Evolutionary conservation across 139 green algal genomes (phyloP).

Genomic region (Yamagishiella unicocca): DNA sequence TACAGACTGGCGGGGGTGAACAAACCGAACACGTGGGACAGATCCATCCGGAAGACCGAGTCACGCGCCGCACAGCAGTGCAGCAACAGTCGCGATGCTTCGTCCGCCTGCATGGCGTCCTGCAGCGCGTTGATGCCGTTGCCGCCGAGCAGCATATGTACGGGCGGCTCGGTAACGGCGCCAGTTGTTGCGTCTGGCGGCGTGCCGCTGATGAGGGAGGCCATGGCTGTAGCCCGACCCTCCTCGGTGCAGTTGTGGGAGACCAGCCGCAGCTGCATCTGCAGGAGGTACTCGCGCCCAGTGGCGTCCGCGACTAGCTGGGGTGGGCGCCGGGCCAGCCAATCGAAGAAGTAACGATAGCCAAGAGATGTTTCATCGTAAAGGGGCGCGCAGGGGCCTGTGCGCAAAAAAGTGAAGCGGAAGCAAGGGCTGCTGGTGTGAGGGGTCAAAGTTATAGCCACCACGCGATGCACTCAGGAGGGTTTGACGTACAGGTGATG

Average conservation of each 20-base stretch:
- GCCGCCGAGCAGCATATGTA: conserved; percentile 35
- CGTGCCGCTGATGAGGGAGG: neutral
- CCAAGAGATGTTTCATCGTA: neutral
- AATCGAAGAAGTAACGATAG: conserved; percentile 30
- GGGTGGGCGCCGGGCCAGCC: neutral
- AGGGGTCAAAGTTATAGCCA: too few relatives aligned
- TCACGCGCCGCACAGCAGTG: conserved; percentile 45
- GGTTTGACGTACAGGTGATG: too few relatives aligned
- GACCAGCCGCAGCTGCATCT: neutral
- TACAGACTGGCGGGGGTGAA: conserved; percentile 11
- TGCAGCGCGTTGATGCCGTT: conserved; percentile 18
- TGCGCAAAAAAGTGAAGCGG: too few relatives aligned
- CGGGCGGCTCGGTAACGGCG: neutral
- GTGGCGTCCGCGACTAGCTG: neutral
- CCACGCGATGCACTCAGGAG: too few relatives aligned
- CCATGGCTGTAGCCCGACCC: neutral
- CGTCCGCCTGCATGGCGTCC: conserved; percentile 21
- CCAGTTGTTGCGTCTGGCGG: neutral
- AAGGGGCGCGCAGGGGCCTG: conserved; percentile 22
- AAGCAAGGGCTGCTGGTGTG: too few relatives aligned
- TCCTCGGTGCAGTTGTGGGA: conserved; percentile 21
- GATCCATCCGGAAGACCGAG: neutral
- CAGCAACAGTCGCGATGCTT: neutral
- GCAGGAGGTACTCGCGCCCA: neutral
- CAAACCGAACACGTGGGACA: conserved; percentile 17